A percentile compares a stretch with the other conserved stretches of the same genome.
Evolutionary conservation across 2,329 filamentous ascomycete genomes (phyloP).

Genomic region (Emericellopsis cladophorae): DNA sequence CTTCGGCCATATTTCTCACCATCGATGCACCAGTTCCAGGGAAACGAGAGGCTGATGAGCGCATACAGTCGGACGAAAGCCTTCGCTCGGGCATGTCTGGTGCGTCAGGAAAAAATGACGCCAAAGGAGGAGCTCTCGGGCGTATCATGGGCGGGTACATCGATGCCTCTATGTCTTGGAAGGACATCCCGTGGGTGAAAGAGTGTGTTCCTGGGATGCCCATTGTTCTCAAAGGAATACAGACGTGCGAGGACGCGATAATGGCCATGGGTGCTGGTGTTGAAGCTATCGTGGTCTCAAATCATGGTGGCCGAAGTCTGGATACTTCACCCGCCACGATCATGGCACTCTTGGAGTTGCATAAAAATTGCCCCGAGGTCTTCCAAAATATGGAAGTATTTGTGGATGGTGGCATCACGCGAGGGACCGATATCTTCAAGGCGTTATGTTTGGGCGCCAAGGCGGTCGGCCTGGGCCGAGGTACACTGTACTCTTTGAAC

Average conservation of each 20-base stretch:
- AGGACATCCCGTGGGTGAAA: conserved; percentile 52
- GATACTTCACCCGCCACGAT: conserved; percentile 18
- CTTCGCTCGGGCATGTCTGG: conserved; percentile 21
- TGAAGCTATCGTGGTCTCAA: conserved; percentile 57
- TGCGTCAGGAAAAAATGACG: conserved; percentile 31
- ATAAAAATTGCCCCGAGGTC: conserved; percentile 45
- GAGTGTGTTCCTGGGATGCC: conserved; percentile 31
- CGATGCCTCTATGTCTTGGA: conserved; percentile 45
- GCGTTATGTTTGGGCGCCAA: conserved; percentile 51
- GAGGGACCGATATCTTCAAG: conserved; percentile 57
- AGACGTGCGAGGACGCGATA: conserved; percentile 50
- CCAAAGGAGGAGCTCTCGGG: conserved; percentile 40
- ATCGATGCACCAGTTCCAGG: conserved; percentile 45
- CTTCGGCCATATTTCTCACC: conserved; percentile 41
- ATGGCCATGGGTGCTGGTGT: conserved; percentile 45
- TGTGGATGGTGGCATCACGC: conserved; percentile 50
- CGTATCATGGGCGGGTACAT: conserved; percentile 44
- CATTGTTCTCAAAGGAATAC: conserved; percentile 58
- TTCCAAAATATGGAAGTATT: conserved; percentile 48
- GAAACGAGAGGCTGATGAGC: conserved; percentile 36
- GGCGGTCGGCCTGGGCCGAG: conserved; percentile 49
- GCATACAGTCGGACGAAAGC: conserved; percentile 33
- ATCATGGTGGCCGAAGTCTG: conserved; percentile 52
- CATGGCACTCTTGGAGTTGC: conserved; percentile 43
- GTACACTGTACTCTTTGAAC: conserved; percentile 44